Evolutionary conservation across 495 filamentous ascomycete species (phyloP), one percentile per base, ranked within the genome.

Genomic region (Hyaloscypha finlandica): DNA sequence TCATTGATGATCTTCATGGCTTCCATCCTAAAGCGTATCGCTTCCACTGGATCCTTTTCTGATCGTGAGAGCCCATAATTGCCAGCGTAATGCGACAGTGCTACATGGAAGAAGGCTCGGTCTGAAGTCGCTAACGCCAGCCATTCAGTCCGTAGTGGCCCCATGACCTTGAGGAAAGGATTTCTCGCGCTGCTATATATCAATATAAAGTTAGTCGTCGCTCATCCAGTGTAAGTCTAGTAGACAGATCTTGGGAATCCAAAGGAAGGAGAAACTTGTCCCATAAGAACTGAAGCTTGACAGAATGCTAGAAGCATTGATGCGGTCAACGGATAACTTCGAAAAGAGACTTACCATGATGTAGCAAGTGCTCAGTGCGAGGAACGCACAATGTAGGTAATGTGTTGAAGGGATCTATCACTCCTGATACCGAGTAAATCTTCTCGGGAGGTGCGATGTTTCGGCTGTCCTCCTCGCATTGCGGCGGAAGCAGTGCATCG

Each of bases 51-150:
- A 22, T 63, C 65, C n/a, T 25, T 59, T 52, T 60, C 32, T 31
- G 56, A 9, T 9, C 54, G 61, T 9, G 53, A 14, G 39, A 68
- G 65, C 3, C 65, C 35, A 22, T 68, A 68, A 25, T 63, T 68
- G 8, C 65, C 65, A 48, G 65, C 65, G 30, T 68, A 68, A 33
- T 68, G 65, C 6, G 65, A 68, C 0, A 68, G 65, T 25, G 59
- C 59, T 3, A 63, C 37, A 51, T 63, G 45, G 32, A 63, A 68
- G 12, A 68, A 29, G 4, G 65, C 59, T 19, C 37, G 8, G 19
- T 68, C 65, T 33, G 33, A 9, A 30, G 59, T 63, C 9, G 65
- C 65, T 19, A 68, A 20, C 1, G 32, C 32, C 14, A 68, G 53
- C 59, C 65, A 68, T n/a, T 68, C 51, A 22, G 59, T 68, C 0